Evolutionary conservation across 2,329 filamentous ascomycete genomes (phyloP).

Genomic region (Setomelanomma holmii): DNA sequence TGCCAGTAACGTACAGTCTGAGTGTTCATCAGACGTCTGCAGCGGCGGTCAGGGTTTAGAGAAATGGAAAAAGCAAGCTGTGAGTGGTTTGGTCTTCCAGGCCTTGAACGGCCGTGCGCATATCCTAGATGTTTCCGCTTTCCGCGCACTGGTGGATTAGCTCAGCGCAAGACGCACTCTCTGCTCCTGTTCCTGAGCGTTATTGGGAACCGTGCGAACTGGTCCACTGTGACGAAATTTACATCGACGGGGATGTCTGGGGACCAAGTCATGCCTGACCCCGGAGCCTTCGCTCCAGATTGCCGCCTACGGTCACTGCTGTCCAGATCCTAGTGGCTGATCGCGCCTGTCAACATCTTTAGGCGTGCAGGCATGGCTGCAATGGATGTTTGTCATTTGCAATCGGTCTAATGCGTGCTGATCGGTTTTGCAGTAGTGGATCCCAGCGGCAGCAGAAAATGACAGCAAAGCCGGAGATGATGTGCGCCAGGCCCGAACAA

Average conservation of each 20-base stretch:
- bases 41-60: conserved; percentile 33
- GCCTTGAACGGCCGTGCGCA: conserved; percentile 35
- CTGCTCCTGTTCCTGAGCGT: conserved; percentile 26
- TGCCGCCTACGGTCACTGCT: conserved; percentile 29
- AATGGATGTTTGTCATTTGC: conserved; percentile 17
- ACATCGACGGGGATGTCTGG: conserved; percentile 22
- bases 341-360: conserved; percentile 37
- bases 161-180: conserved; percentile 29
- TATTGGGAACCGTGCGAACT: conserved; percentile 25
- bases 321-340: conserved; percentile 38
- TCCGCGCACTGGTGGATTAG: conserved; percentile 34
- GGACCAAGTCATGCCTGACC: conserved; percentile 16
- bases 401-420: conserved; percentile 20
- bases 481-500: conserved; percentile 19
- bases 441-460: conserved; percentile 21
- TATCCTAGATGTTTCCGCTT: conserved; percentile 42
- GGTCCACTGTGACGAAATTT: conserved; percentile 24
- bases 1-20: conserved; percentile 37
- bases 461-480: conserved; percentile 27
- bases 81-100: conserved; percentile 24
- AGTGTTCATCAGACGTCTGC: conserved; percentile 40
- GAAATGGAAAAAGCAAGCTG: conserved; percentile 39
- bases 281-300: conserved; percentile 23
- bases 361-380: conserved; percentile 21
- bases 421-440: conserved; percentile 44